Conservation (phyloP, 495 filamentous ascomycete species). For the Beverwykella pulmonaria region DNA sequence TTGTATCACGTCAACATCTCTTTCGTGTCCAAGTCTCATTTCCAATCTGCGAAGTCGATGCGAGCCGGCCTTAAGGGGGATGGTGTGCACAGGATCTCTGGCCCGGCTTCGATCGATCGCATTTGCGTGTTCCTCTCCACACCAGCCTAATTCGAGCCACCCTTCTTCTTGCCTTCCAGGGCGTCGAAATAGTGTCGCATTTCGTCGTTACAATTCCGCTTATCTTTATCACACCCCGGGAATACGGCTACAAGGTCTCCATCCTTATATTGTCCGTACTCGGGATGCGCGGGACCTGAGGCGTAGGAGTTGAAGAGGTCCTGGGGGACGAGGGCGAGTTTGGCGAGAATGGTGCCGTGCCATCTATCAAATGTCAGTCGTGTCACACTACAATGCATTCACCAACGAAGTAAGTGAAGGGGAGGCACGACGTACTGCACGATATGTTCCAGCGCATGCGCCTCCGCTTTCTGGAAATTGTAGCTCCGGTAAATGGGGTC, state of each 20-base stretch:
- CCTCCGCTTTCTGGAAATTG: conserved; percentile 93
- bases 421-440: conserved; percentile 43
- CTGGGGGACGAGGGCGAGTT: conserved; percentile 83
- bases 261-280: conserved; percentile 68
- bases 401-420: conserved; percentile 57
- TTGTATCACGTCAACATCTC: neutral
- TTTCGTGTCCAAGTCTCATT: neutral
- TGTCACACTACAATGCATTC: conserved; percentile 47
- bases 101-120: neutral
- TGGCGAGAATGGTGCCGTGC: conserved; percentile 96
- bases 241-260: conserved; percentile 85
- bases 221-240: conserved; percentile 63
- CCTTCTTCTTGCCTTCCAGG: conserved; percentile 19
- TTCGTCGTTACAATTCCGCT: conserved; percentile 71
- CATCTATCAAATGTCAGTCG: conserved; percentile 60
- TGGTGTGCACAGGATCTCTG: neutral
- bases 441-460: conserved; percentile 74
- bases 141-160: neutral
- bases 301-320: conserved; percentile 76
- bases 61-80: neutral
- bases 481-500: conserved; percentile 91
- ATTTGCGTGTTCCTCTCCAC: neutral
- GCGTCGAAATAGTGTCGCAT: conserved; percentile 49
- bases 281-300: conserved; percentile 51
- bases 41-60: neutral